Conservation (phyloP, 2,329 filamentous ascomycete species). For the Cytospora piceae region DNA sequence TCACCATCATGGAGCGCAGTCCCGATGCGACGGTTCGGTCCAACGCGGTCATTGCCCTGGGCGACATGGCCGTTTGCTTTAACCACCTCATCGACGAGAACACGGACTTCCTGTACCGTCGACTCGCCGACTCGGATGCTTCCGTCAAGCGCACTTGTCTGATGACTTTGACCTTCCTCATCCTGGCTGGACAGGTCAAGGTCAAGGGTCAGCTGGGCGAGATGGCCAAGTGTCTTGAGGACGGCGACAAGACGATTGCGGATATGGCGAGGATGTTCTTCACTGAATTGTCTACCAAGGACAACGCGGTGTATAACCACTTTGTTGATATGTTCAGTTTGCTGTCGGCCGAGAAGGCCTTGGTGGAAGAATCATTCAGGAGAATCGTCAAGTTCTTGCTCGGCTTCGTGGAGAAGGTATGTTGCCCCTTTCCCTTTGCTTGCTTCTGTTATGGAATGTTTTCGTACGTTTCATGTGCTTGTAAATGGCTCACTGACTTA, state of each 20-base stretch:
- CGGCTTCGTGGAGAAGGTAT: slow-evolving; percentile 95
- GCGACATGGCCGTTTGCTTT: slow-evolving; percentile 99
- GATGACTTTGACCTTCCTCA: slow-evolving; percentile 98
- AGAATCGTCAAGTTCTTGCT: slow-evolving; percentile 90
- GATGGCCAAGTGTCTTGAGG: slow-evolving; percentile 98
- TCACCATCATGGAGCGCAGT: slow-evolving; percentile 96
- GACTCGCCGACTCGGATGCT: slow-evolving; percentile 83
- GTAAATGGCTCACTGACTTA: slow-evolving; percentile 27
- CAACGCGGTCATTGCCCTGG: slow-evolving; percentile 94
- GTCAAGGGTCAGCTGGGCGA: slow-evolving; percentile 98
- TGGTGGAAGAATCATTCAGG: slow-evolving; percentile 85
- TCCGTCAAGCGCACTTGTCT: slow-evolving; percentile 96
- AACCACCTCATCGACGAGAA: slow-evolving; percentile 99
- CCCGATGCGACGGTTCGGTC: slow-evolving; percentile 90
- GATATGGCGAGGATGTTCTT: slow-evolving; percentile 98
- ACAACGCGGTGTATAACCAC: slow-evolving; percentile 98
- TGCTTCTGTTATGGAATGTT: background rate
- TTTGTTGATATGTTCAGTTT: slow-evolving; percentile 99
- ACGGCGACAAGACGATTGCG: slow-evolving; percentile 90
- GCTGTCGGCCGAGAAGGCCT: slow-evolving; percentile 76
- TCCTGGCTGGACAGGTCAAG: slow-evolving; percentile 96
- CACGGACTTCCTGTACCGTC: slow-evolving; percentile 94
- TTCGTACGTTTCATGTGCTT: background rate
- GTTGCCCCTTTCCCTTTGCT: slow-evolving; percentile 33
- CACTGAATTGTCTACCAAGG: slow-evolving; percentile 93